phyloP scores from a whole-genome alignment of 2,329 filamentous ascomycete species.

The Penicillium italicum region DNA sequence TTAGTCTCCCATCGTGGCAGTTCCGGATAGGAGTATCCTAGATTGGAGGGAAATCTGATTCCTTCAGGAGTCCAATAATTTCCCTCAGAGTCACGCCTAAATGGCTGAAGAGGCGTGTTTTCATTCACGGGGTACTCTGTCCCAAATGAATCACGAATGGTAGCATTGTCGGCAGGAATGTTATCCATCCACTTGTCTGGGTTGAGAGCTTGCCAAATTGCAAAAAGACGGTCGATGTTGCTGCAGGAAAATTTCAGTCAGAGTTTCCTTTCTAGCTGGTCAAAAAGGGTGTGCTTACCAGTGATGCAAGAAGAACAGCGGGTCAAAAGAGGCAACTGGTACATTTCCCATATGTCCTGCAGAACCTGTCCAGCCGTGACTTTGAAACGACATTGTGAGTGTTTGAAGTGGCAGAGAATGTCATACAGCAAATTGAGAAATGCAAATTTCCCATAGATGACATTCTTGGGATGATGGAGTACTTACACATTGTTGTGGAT shows the following conservation, averaged over 20 bases:
- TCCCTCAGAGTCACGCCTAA: neutral
- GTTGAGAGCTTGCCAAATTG: slow-evolving; percentile 15
- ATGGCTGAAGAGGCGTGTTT: slow-evolving; percentile 5
- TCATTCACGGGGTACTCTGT: slow-evolving; percentile 1
- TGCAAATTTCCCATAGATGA: fast-evolving
- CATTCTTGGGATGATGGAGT: neutral
- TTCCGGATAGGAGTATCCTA: slow-evolving; percentile 9
- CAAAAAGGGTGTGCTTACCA: slow-evolving; percentile 27
- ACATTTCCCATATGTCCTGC: slow-evolving; percentile 67
- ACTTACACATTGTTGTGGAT: slow-evolving; percentile 44
- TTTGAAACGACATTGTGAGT: neutral
- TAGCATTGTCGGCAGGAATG: slow-evolving; percentile 4
- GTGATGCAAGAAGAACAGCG: slow-evolving; percentile 74
- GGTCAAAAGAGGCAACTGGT: slow-evolving; percentile 75
- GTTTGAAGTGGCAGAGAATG: neutral
- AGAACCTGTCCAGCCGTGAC: slow-evolving; percentile 53
- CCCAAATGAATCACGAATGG: slow-evolving; percentile 2
- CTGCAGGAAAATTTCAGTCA: neutral
- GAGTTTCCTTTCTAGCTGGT: too few relatives aligned
- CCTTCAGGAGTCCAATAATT: slow-evolving; percentile 6
- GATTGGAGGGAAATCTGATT: neutral
- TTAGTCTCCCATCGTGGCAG: slow-evolving; percentile 1
- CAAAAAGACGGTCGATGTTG: slow-evolving; percentile 18
- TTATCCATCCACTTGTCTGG: slow-evolving; percentile 5
- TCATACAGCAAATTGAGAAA: neutral